Percentiles rank a stretch among this genome's conserved stretches.
Evolutionary conservation across 2,329 filamentous ascomycete genomes (phyloP).

Genomic region (Geosmithia flava): DNA sequence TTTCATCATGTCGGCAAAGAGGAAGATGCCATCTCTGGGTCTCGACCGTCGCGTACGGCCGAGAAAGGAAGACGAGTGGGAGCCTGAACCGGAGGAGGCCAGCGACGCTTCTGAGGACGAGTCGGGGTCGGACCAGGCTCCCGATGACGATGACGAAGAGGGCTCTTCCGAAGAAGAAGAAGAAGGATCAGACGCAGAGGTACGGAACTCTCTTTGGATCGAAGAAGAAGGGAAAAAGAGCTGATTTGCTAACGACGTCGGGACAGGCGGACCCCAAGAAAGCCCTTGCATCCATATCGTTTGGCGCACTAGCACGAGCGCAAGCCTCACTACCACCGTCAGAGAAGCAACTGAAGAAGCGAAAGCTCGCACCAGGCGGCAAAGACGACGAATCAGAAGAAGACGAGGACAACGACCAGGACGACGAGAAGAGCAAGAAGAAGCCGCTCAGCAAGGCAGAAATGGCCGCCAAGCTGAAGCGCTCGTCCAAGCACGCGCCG

Average conservation of each 20-base stretch:
- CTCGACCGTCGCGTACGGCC: slow-evolving; percentile 30
- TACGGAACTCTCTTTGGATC: slow-evolving; percentile 6
- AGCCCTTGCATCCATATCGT: slow-evolving; percentile 56
- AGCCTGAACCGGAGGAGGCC: slow-evolving; percentile 18
- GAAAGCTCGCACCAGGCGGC: not conserved
- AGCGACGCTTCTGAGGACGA: slow-evolving; percentile 13
- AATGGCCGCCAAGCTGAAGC: slow-evolving; percentile 12
- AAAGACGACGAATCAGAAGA: slow-evolving; percentile 17
- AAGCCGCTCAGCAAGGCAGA: slow-evolving; percentile 11
- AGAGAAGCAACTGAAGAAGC: slow-evolving; percentile 10
- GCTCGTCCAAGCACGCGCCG: slow-evolving; percentile 77
- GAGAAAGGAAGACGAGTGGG: slow-evolving; percentile 29
- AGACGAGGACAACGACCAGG: slow-evolving; percentile 13
- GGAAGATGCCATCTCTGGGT: slow-evolving; percentile 23
- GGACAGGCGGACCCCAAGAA: slow-evolving; percentile 20
- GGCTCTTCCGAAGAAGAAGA: slow-evolving; percentile 5
- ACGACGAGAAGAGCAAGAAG: slow-evolving; percentile 14
- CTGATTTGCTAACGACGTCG: slow-evolving; percentile 1
- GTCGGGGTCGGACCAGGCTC: slow-evolving; percentile 15
- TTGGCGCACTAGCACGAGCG: slow-evolving; percentile 81
- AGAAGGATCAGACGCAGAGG: slow-evolving; percentile 12
- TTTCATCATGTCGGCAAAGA: slow-evolving; percentile 20
- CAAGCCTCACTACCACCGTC: slow-evolving; percentile 50
- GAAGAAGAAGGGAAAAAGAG: no score
- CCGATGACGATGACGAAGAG: slow-evolving; percentile 13